These are phyloP conservation scores for Talaromyces sp. DNA, from an alignment of 2,329 filamentous ascomycete genomes.

Conservation along the genomic window DNA sequence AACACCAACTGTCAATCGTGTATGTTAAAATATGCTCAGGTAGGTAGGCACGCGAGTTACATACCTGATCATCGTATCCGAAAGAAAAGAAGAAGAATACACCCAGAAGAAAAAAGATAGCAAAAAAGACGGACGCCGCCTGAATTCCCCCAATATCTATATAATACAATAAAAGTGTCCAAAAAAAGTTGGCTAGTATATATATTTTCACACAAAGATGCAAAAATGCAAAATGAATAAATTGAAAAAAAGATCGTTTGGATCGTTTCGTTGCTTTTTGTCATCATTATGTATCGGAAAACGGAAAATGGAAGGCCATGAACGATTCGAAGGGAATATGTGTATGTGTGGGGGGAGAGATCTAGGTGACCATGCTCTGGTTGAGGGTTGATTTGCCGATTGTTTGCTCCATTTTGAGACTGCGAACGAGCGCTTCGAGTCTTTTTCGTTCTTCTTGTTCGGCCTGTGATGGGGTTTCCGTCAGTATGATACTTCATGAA, in stretches of 20 bases:
- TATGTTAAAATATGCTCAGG: background rate
- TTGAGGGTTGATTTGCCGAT: slow-evolving; percentile 36
- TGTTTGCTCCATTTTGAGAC: slow-evolving; percentile 44
- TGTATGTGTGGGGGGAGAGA: background rate
- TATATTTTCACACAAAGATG: background rate
- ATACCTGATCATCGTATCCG: background rate
- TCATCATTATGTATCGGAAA: background rate
- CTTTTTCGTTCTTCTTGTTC: slow-evolving; percentile 70
- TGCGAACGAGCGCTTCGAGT: slow-evolving; percentile 63
- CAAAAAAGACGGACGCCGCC: background rate
- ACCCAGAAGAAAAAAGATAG: background rate
- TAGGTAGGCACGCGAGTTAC: background rate
- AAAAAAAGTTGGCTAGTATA: background rate
- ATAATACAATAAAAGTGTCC: background rate
- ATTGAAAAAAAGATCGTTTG: background rate
- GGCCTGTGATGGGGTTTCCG: slow-evolving; percentile 50
- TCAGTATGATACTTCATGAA: slow-evolving; percentile 14
- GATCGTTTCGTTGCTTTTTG: slow-evolving; percentile 3
- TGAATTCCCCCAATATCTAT: background rate
- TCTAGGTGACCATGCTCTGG: slow-evolving; percentile 36
- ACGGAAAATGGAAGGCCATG: background rate
- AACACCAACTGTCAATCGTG: too few relatives aligned
- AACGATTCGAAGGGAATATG: background rate
- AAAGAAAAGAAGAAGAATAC: background rate
- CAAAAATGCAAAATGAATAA: background rate